Evolutionary conservation across 1,284 basidiomycete genomes (phyloP), one percentile per base, ranked within the genome.

Genomic region (Puccinia horiana): DNA sequence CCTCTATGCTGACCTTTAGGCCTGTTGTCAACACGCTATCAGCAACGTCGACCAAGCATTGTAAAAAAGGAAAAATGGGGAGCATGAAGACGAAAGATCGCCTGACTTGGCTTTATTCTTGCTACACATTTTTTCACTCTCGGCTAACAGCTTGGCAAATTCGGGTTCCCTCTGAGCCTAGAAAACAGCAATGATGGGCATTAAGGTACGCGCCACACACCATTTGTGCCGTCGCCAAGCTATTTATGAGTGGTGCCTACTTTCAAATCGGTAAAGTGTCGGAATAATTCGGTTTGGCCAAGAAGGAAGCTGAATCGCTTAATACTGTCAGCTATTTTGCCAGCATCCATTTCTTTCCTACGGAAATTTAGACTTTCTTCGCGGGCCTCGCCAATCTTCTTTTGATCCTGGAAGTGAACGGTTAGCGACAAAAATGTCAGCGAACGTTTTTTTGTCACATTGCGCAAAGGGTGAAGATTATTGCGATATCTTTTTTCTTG

Each of bases 271-370:
- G 63, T 93, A 85, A 98, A 98, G 87, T 97, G 95, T 85, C 94
- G 93, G 89, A 98, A 98, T 23, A 97, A 89, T 85, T 98, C 96
- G 0, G 95, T 98, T 87, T 98, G 95, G 9, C 95, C 96, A 0
- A 98, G 90, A 23, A 98, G 90, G 87, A 96, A 97, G 11, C 93
- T 94, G 87, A 97, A 98, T 18, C 94, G 92, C 87, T 97, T 98
- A 85, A 97, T 93, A 44, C 94, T 94, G 86, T 97, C 95, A 16
- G 72, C 80, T 20, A 82, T 58, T 73, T 69, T 82, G 32, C 58
- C 80, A 35, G 76, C 76, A 29, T 81, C 74, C 37, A 83, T 70
- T 75, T 78, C 72, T 65, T 79, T 78, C 42, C 82, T 44, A 16
- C 82, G 72, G 32, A 73, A 75, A 11, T 42, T 75, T n/a, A 82